Evolutionary conservation across 371 early-diverging fungal species (phyloP).

Genomic region (Quaeritorhiza haematococci): DNA sequence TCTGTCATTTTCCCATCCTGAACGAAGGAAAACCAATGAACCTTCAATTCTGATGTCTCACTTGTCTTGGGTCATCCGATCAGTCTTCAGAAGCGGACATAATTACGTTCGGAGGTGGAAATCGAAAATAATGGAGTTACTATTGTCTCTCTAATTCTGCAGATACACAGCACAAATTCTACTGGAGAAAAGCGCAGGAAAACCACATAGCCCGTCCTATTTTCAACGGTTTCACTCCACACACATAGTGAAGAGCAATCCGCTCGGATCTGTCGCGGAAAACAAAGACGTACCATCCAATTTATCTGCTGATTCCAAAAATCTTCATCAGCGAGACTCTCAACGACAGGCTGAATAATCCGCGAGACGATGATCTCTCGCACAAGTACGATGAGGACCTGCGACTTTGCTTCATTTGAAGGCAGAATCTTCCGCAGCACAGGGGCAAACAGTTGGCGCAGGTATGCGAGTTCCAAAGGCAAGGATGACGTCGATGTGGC

Average conservation of each 20-base stretch:
- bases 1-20: too few relatives aligned
- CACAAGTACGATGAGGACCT: slow-evolving; percentile 55
- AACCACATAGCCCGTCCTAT: too few relatives aligned
- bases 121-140: too few relatives aligned
- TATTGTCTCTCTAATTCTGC: too few relatives aligned
- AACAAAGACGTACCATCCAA: slow-evolving; percentile 18
- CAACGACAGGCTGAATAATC: slow-evolving; percentile 65
- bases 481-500: slow-evolving; percentile 39
- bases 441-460: slow-evolving; percentile 59
- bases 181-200: neutral
- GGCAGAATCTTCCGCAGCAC: slow-evolving; percentile 60
- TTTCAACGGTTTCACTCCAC: neutral
- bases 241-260: too few relatives aligned
- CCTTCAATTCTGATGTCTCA: too few relatives aligned
- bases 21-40: too few relatives aligned
- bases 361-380: slow-evolving; percentile 70
- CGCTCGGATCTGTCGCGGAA: too few relatives aligned
- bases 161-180: neutral
- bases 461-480: slow-evolving; percentile 43
- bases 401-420: slow-evolving; percentile 48
- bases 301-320: slow-evolving; percentile 77
- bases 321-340: slow-evolving; percentile 74
- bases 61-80: too few relatives aligned
- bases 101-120: too few relatives aligned
- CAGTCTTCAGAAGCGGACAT: too few relatives aligned